These are phyloP conservation scores for Malassezia sympodialis DNA, from an alignment of 1,284 basidiomycete species.

Conservation along the genomic window DNA sequence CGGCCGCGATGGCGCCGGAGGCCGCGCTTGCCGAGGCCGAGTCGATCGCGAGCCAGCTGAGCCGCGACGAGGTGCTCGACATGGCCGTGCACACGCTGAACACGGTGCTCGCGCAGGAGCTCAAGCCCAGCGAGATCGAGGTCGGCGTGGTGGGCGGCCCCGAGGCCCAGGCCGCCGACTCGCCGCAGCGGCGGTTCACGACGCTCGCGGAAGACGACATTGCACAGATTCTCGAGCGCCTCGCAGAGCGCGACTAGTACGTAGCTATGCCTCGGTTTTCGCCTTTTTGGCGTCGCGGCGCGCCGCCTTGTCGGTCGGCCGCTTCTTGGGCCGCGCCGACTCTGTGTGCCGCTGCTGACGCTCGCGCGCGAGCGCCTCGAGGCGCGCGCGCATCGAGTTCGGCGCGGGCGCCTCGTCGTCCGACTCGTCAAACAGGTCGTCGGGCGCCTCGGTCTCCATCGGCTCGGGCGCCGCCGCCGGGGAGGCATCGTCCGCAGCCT, in stretches of 20 bases:
- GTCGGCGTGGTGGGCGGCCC: constrained; percentile 51
- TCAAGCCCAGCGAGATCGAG: constrained; percentile 60
- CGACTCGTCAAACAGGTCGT: not conserved
- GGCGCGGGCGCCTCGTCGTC: constrained; percentile 1
- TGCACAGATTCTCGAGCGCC: constrained; percentile 33
- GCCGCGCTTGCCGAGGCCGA: constrained; percentile 31
- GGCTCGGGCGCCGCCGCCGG: constrained; percentile 12
- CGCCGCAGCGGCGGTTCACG: constrained; percentile 34
- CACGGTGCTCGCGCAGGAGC: constrained; percentile 84
- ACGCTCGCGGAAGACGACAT: constrained; percentile 39
- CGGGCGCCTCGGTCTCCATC: not conserved
- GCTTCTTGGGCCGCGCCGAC: constrained; percentile 5
- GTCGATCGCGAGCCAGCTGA: constrained; percentile 23
- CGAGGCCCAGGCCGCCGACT: constrained; percentile 13
- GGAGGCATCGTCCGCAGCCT: constrained; percentile 4
- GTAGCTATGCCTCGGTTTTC: constrained; percentile 12
- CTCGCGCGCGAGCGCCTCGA: constrained; percentile 10
- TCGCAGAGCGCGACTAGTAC: constrained; percentile 40
- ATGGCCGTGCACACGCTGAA: constrained; percentile 90
- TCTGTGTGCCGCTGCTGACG: constrained; percentile 16
- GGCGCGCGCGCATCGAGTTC: constrained; percentile 13
- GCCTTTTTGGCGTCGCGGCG: constrained; percentile 20
- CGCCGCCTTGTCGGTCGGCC: constrained; percentile 4
- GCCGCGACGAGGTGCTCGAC: constrained; percentile 52
- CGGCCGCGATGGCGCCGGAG: constrained; percentile 23